Conservation (phyloP, 768 basidiomycete genomes). For the Xanthoconium stramineum region DNA sequence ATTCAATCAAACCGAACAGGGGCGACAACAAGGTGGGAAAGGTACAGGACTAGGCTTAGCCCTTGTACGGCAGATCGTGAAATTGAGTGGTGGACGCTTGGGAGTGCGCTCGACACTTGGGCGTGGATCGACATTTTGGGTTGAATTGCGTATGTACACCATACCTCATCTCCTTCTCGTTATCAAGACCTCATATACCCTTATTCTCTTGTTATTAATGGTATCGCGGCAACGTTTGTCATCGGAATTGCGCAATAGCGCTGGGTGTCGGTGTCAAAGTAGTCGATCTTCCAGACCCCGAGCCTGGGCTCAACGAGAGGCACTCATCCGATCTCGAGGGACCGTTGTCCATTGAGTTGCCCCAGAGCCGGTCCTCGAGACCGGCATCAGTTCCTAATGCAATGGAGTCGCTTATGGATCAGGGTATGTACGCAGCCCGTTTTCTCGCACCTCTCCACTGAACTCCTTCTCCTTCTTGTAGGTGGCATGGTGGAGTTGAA, state of each 20-base stretch:
- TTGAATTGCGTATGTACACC: conserved; percentile 56
- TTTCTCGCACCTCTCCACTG: background rate
- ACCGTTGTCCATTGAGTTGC: conserved; percentile 25
- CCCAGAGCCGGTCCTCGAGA: conserved; percentile 13
- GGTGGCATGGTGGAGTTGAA: conserved; percentile 59
- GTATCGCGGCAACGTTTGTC: conserved; percentile 3
- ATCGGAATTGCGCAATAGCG: conserved; percentile 30
- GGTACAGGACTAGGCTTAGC: conserved; percentile 75
- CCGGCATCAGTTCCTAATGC: conserved; percentile 33
- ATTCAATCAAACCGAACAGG: conserved; percentile 78
- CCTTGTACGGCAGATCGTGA: conserved; percentile 76
- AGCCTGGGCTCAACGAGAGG: conserved; percentile 19
- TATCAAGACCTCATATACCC: conserved; percentile 8
- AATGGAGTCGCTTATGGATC: conserved; percentile 67
- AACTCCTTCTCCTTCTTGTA: conserved; percentile 17
- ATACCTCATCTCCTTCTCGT: conserved; percentile 9
- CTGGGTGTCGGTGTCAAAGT: conserved; percentile 67
- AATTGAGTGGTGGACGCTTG: conserved; percentile 67
- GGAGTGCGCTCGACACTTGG: conserved; percentile 64
- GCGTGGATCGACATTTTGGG: conserved; percentile 86
- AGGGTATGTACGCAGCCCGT: conserved; percentile 35
- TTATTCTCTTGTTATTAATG: conserved; percentile 4
- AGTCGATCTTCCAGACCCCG: conserved; percentile 29
- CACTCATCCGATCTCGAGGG: conserved; percentile 24
- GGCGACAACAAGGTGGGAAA: conserved; percentile 69